A percentile compares a stretch with the other conserved stretches of the same genome.
Conservation (phyloP, 257 asterid species). For the Oldenlandia corymbosa region DNA sequence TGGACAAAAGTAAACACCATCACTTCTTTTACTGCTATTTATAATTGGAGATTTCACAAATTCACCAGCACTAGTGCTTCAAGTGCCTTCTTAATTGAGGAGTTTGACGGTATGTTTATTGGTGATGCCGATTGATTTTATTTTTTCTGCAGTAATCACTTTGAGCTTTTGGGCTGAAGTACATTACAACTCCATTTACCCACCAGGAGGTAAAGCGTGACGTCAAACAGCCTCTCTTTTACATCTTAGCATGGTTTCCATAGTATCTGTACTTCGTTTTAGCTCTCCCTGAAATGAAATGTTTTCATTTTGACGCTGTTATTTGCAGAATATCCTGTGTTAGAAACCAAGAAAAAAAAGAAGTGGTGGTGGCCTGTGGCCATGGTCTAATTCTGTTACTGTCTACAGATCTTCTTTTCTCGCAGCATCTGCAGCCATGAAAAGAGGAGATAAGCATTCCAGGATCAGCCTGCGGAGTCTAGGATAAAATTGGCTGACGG, state of each 20-base stretch:
- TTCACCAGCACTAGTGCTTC: neutral
- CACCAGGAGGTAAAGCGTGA: conserved; percentile 55
- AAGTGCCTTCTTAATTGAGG: neutral
- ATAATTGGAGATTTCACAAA: neutral
- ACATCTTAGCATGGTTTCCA: neutral
- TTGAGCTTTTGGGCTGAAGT: conserved; percentile 98
- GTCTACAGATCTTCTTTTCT: too few species aligned
- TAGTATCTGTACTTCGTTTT: neutral
- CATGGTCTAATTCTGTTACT: too few species aligned
- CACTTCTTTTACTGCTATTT: neutral
- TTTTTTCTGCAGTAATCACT: conserved; percentile 54
- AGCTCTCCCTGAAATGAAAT: neutral
- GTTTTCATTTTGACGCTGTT: neutral
- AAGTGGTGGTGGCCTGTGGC: conserved; percentile 45
- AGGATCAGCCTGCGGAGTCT: too few species aligned
- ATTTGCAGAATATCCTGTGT: conserved; percentile 46
- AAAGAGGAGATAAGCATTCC: too few species aligned
- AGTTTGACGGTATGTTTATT: too few species aligned
- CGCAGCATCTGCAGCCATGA: too few species aligned
- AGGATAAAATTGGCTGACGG: too few species aligned
- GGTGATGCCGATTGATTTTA: neutral
- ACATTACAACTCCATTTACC: conserved; percentile 82
- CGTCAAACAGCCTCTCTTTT: neutral
- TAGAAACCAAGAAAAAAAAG: conserved; percentile 50
- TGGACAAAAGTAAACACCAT: neutral